Conservation (phyloP, 495 filamentous ascomycete genomes). For the Podospora bellae-mahoneyi region DNA sequence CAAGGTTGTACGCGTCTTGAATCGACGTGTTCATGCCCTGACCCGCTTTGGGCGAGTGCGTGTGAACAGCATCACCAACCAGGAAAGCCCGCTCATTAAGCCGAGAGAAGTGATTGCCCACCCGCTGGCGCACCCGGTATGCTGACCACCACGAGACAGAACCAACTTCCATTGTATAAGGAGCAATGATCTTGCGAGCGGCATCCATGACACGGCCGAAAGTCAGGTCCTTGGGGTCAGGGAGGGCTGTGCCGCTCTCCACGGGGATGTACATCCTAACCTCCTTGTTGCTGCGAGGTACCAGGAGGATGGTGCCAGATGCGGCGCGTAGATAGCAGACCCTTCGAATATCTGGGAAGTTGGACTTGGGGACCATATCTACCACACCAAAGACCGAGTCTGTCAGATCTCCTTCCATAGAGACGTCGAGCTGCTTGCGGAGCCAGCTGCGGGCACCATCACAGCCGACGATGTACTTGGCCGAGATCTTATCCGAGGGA, state of each 20-base stretch:
- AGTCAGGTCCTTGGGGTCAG: slow-evolving; percentile 46
- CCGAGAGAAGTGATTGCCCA: slow-evolving; percentile 60
- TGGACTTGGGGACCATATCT: slow-evolving; percentile 62
- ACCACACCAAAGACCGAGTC: slow-evolving; percentile 62
- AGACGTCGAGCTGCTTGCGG: slow-evolving; percentile 51
- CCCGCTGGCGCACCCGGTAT: slow-evolving; percentile 69
- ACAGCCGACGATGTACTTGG: slow-evolving; percentile 66
- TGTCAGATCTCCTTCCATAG: slow-evolving; percentile 56
- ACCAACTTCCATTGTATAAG: slow-evolving; percentile 53
- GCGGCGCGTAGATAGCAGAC: slow-evolving; percentile 57
- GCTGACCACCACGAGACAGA: slow-evolving; percentile 38
- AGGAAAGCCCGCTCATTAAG: slow-evolving; percentile 60
- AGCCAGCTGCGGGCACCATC: slow-evolving; percentile 66
- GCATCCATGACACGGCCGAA: slow-evolving; percentile 55
- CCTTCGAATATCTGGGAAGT: slow-evolving; percentile 70
- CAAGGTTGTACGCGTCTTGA: slow-evolving; percentile 68
- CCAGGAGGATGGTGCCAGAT: slow-evolving; percentile 63
- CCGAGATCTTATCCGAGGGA: slow-evolving; percentile 35
- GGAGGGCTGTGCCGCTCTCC: slow-evolving; percentile 39
- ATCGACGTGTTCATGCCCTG: slow-evolving; percentile 75
- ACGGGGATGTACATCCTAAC: slow-evolving; percentile 69
- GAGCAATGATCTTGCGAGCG: slow-evolving; percentile 57
- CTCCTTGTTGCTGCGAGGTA: slow-evolving; percentile 61
- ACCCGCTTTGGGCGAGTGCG: slow-evolving; percentile 67
- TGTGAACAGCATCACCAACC: slow-evolving; percentile 60